Base-by-base conservation (phyloP, 257 asterid species). In the Mitragyna speciosa region DNA sequence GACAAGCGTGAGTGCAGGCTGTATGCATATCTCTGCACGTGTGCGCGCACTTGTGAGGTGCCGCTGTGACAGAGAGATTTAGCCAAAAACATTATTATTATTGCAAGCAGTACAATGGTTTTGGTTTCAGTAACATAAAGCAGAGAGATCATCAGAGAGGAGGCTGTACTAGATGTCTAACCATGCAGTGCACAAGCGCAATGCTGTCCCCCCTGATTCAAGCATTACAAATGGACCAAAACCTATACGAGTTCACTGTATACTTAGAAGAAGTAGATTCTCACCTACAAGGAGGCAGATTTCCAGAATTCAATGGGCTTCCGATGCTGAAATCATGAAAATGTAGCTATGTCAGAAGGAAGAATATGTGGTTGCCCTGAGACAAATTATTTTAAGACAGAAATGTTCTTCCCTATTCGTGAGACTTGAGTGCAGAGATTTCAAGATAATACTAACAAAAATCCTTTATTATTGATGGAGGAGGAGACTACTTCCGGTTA, bases 261-360 rank as follows among this genome's bases (percentile, higher is more conserved):
- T 20, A 33, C 47, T 26, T 19, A 5, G 24, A 19, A 7, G 0
- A 47, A 49, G 43, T 33, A 66, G 10, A 56, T 39, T 56, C 81
- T n/a, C 72, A 69, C 83, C 87, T 87, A 86, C 69, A 79, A 58
- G 58, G 87, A 77, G 33, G 82, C 83, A 49, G 84, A n/a, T 33
- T 33, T 88, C 97, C 98, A 94, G 76, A 94, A 92, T 52, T 88
- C 98, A 45, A 33, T 66, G 41, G 94, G 90, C 85, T 92, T 94
- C 48, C 97, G 92, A 75, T 94, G 98, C 95, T 91, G 85, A 72
- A 82, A 84, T 45, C 49, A 79, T 70, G 61, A 54, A 30, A 63
- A 43, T 67, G 65, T 45, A 61, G 73, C 52, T 39, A 78, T 2
- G 28, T 56, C 56, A 45, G 16, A 59, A 47, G 54, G 31, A 72